phyloP scores from a whole-genome alignment of 768 basidiomycete genomes.

The Mrakia blollopis region DNA sequence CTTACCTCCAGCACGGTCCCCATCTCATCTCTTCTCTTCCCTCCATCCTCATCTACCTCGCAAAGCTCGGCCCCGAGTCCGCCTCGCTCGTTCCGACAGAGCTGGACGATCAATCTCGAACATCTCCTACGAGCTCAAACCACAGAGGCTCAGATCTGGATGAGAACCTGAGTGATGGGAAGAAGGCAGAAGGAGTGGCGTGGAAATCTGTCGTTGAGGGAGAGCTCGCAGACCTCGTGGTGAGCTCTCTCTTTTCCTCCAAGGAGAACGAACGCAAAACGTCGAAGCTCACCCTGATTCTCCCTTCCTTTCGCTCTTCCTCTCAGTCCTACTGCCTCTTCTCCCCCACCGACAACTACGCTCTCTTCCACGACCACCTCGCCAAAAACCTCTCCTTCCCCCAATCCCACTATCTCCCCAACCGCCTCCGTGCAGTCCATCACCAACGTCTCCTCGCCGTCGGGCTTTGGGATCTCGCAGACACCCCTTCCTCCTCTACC shows the following conservation, averaged over 20 bases:
- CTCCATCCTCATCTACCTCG: slow-evolving; percentile 18
- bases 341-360: slow-evolving; percentile 22
- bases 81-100: background rate
- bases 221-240: slow-evolving; percentile 30
- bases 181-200: slow-evolving; percentile 25
- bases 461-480: slow-evolving; percentile 24
- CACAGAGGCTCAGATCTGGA: slow-evolving; percentile 23
- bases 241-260: background rate
- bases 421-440: slow-evolving; percentile 22
- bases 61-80: slow-evolving; percentile 18
- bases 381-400: slow-evolving; percentile 30
- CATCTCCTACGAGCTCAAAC: background rate
- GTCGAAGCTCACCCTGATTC: background rate
- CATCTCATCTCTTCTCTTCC: slow-evolving; percentile 15
- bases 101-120: background rate
- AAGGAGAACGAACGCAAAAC: background rate
- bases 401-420: slow-evolving; percentile 29
- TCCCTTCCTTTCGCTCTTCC: background rate
- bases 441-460: slow-evolving; percentile 19
- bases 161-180: background rate
- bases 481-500: background rate
- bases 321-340: slow-evolving; percentile 29
- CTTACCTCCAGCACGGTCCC: slow-evolving; percentile 27
- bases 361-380: slow-evolving; percentile 27
- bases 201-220: slow-evolving; percentile 29